Evolutionary conservation across 306 rosid species (phyloP).

Genomic region (Calophaca sinica): DNA sequence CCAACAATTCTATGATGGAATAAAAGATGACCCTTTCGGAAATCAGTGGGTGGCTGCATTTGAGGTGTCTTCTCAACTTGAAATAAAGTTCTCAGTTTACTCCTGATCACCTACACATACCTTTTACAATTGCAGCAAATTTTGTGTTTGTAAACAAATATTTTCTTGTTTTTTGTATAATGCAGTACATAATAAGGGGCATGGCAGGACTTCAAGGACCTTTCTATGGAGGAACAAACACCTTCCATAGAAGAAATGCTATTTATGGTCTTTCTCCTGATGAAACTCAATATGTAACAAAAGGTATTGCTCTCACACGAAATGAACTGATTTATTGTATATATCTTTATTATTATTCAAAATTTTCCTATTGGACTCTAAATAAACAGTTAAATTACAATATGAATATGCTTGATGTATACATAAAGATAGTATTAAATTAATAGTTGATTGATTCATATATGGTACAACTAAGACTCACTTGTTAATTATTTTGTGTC

Average conservation of each 20-base stretch:
- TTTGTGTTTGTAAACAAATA: neutral
- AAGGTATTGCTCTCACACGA: slow-evolving; percentile 32
- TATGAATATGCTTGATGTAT: slow-evolving; percentile 4
- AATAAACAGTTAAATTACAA: neutral
- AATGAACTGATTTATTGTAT: neutral
- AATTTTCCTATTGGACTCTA: neutral
- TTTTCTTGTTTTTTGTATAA: neutral
- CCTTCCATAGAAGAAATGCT: slow-evolving; percentile 67
- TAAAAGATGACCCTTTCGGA: slow-evolving; percentile 78
- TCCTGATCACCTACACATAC: neutral
- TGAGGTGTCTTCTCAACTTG: slow-evolving; percentile 46
- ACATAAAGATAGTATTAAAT: no score
- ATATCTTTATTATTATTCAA: neutral
- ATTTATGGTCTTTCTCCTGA: slow-evolving; percentile 67
- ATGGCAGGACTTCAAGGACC: slow-evolving; percentile 68
- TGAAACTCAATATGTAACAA: slow-evolving; percentile 22
- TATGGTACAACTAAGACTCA: no score
- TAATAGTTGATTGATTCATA: no score
- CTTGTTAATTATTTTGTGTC: neutral
- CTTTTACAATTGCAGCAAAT: neutral
- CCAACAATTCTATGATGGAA: slow-evolving; percentile 56
- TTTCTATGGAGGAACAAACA: slow-evolving; percentile 60
- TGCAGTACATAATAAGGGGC: slow-evolving; percentile 53
- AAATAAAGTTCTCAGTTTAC: neutral
- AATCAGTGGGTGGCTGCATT: slow-evolving; percentile 48